These are phyloP conservation scores for Magnusiomyces suaveolens DNA, from an alignment of 1,139 yeast species.

Conservation along the genomic window DNA sequence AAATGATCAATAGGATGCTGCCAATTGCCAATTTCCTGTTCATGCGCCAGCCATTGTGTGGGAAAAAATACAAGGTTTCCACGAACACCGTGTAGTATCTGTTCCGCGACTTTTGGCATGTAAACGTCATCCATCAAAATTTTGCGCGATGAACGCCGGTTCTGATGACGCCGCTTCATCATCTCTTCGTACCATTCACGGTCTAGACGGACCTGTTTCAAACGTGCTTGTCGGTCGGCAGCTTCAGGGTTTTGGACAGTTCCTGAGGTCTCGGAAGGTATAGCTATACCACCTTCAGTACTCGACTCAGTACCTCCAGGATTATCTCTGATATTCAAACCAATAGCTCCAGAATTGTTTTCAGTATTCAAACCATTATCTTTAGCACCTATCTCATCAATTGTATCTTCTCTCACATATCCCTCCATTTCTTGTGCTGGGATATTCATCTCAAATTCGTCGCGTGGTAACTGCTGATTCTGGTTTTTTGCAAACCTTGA, in stretches of 20 bases:
- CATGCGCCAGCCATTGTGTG: slow-evolving; percentile 78
- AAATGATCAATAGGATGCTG: slow-evolving; percentile 86
- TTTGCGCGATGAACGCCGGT: slow-evolving; percentile 3
- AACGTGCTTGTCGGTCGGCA: not conserved
- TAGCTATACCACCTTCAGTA: not conserved
- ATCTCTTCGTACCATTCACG: slow-evolving; percentile 7
- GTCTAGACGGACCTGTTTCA: not conserved
- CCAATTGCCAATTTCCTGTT: slow-evolving; percentile 83
- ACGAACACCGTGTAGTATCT: slow-evolving; percentile 60
- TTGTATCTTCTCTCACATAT: slow-evolving; percentile 4
- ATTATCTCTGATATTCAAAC: no score
- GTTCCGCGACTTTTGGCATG: slow-evolving; percentile 68
- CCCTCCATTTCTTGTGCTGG: slow-evolving; percentile 11
- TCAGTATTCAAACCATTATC: no score
- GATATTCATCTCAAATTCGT: slow-evolving; percentile 11
- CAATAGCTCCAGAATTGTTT: no score
- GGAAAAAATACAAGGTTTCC: slow-evolving; percentile 91
- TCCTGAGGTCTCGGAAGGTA: not conserved
- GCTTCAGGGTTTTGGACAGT: not conserved
- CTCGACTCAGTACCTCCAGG: not conserved
- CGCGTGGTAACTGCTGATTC: slow-evolving; percentile 15
- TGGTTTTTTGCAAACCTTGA: slow-evolving; percentile 33
- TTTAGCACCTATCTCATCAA: no score
- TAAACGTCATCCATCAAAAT: slow-evolving; percentile 41
- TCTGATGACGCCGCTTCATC: slow-evolving; percentile 8